Conservation (phyloP, 768 basidiomycete genomes). For the Auricularia auricula-judae region DNA sequence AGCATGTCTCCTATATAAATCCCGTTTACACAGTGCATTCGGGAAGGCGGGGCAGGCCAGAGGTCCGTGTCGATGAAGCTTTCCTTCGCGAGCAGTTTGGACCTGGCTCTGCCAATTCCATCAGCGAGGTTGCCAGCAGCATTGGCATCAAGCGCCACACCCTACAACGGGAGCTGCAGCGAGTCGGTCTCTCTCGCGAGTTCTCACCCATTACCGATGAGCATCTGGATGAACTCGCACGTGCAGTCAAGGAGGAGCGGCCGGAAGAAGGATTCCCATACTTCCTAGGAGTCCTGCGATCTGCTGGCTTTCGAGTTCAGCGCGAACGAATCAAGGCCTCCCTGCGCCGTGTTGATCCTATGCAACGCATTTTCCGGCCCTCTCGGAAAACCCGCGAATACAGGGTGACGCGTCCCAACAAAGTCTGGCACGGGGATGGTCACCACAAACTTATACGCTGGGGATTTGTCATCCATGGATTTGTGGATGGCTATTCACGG, state of each 20-base stretch:
- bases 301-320: not conserved
- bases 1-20: too few species aligned
- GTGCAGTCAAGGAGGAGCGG: not conserved
- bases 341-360: not conserved
- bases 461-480: conserved; percentile 6
- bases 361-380: not conserved
- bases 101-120: not conserved
- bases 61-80: not conserved
- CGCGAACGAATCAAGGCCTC: not conserved
- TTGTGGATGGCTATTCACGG: conserved; percentile 7
- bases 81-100: not conserved
- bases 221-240: not conserved
- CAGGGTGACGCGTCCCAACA: conserved; percentile 2
- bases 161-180: not conserved
- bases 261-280: not conserved
- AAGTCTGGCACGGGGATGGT: conserved; percentile 10
- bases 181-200: not conserved
- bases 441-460: conserved; percentile 8
- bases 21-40: too few species aligned
- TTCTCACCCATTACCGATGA: not conserved
- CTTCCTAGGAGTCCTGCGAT: not conserved
- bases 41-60: too few species aligned
- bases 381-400: not conserved
- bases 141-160: not conserved
- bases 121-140: not conserved